phyloP scores from a whole-genome alignment of 2,329 filamentous ascomycete species.

The Beauveria scarabaeidicola region DNA sequence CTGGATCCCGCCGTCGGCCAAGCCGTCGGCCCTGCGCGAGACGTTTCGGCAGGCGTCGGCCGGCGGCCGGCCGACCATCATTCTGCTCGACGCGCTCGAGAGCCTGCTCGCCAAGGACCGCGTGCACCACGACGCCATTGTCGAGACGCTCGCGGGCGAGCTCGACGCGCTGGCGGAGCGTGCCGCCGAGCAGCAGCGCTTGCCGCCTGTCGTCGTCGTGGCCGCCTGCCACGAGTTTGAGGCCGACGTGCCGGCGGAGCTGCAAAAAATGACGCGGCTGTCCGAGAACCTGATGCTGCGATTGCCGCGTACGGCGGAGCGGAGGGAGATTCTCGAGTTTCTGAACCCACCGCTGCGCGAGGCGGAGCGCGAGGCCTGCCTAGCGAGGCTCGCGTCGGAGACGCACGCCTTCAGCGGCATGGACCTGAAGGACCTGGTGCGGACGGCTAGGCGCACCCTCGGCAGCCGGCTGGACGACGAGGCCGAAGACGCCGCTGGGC shows the following conservation, averaged over 20 bases:
- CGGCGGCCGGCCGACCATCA: constrained; percentile 59
- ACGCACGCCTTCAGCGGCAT: constrained; percentile 83
- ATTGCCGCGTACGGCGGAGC: constrained; percentile 62
- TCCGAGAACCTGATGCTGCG: constrained; percentile 62
- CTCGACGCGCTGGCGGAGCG: constrained; percentile 44
- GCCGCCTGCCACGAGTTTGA: constrained; percentile 65
- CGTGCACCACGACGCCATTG: constrained; percentile 40
- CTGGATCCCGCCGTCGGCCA: constrained; percentile 47
- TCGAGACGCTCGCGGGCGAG: constrained; percentile 42
- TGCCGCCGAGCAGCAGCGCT: constrained; percentile 26
- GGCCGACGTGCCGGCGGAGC: constrained; percentile 59
- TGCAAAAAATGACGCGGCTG: constrained; percentile 60
- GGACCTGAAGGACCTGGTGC: constrained; percentile 61
- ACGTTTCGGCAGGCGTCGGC: constrained; percentile 61
- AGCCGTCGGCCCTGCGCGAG: constrained; percentile 52
- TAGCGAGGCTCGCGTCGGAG: constrained; percentile 57
- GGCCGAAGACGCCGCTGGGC: neutral
- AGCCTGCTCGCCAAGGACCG: constrained; percentile 56
- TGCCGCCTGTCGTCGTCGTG: constrained; percentile 60
- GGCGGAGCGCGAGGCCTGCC: constrained; percentile 40
- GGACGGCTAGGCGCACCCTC: constrained; percentile 22
- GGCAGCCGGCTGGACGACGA: constrained; percentile 18
- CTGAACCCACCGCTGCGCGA: constrained; percentile 40
- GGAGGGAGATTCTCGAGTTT: constrained; percentile 65
- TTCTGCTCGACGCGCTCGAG: constrained; percentile 73